These are phyloP conservation scores for Ambrosiella beaveri DNA, from an alignment of 2,329 filamentous ascomycete species.

Conservation along the genomic window DNA sequence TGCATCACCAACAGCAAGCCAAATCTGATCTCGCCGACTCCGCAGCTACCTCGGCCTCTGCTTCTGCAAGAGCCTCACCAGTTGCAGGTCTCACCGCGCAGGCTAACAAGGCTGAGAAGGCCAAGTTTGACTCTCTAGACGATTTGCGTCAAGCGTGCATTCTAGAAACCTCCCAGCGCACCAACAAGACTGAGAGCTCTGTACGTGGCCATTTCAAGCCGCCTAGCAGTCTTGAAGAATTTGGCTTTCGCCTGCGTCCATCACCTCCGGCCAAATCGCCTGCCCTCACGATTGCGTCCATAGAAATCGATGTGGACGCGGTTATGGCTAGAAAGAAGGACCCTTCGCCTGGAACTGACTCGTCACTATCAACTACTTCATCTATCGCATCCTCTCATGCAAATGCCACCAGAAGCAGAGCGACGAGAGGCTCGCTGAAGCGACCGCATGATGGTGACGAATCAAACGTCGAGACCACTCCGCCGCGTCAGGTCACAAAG, in stretches of 20 bases:
- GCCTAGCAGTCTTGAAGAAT: neutral
- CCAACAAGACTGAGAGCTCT: conserved; percentile 22
- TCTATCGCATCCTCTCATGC: neutral
- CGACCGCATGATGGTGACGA: conserved; percentile 38
- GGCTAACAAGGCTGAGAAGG: conserved; percentile 10
- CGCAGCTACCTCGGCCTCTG: neutral
- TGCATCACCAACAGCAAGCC: conserved; percentile 5
- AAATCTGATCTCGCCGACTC: conserved; percentile 6
- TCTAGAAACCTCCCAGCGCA: conserved; percentile 19
- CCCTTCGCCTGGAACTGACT: neutral
- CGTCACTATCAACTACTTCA: conserved; percentile 6
- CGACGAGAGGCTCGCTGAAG: conserved; percentile 29
- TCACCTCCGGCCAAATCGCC: conserved; percentile 1
- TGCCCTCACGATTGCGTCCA: neutral
- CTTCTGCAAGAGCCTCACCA: neutral
- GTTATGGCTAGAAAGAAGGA: conserved; percentile 3
- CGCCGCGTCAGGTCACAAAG: conserved; percentile 30
- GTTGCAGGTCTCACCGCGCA: neutral
- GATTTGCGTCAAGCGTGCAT: conserved; percentile 8
- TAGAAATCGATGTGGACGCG: conserved; percentile 5
- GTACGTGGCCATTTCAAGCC: conserved; percentile 17
- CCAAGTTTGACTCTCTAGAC: conserved; percentile 15
- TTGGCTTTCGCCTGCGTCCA: conserved; percentile 7
- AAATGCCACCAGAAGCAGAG: neutral
- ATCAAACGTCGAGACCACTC: conserved; percentile 28